Evolutionary conservation across 352 stramenopile species (phyloP), one percentile per base, ranked within the genome.

Genomic region (Globisporangium uncinulatum): DNA sequence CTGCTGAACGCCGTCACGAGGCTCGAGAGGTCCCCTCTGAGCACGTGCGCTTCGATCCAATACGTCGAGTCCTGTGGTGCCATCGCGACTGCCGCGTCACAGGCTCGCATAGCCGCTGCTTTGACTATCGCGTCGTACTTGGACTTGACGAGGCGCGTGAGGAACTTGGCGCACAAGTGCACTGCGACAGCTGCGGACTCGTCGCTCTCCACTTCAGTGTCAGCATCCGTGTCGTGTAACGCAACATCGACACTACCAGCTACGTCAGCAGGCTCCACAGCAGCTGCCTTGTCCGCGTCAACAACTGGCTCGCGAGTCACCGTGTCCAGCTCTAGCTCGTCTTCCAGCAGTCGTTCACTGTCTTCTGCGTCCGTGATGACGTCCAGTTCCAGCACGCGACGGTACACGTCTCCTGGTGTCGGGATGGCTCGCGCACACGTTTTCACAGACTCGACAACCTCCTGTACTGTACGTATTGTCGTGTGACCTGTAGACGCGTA

Each of bases 1-100:
- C 55, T 48, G 10, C 69, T 61, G 53, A 83, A 84, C 1, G 51
- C 56, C 5, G 58, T 70, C 6, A 81, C 57, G 14, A 87, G 56
- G 60, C 77, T 87, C n/a, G 56, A 66, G 14, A 87, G 43, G 34
- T 87, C 77, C 0, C 73, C 77, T 44, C 75, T 74, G 29, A 86
- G 69, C 3, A 83, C 71, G 21, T 63, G 69, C 15, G 75, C 73
- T 53, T 79, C 65, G 45, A 76, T 51, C 17, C 52, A 62, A 11
- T 74, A 55, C 5, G 57, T 37, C 11, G 71, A 71, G 15, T 51
- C 47, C 4, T 47, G 53, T 3, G 65, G 50, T 13, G 74, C 63
- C 45, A 76, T 58, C 17, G 62, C 75, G 2, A 81, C 69, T 21
- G 73, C 73, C 14, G 74, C 66, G 60, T 84, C 67, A 51, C 77